Base-by-base conservation (phyloP, 139 green algal genomes). In the Desmodesmus armatus region DNA sequence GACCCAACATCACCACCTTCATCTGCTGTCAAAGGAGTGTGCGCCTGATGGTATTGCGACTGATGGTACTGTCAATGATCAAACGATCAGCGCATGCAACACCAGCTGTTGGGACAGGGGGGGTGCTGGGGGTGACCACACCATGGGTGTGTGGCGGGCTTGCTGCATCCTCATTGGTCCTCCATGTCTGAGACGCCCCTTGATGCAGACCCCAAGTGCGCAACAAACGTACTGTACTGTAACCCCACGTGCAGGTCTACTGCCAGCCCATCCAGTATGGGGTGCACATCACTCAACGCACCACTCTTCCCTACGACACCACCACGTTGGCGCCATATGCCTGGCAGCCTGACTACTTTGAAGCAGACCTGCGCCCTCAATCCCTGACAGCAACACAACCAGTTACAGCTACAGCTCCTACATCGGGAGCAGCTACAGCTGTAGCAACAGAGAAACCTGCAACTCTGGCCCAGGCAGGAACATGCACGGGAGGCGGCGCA, bases 211-310 rank as follows among this genome's bases (percentile, higher is more conserved):
- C n/a, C n/a, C n/a, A n/a, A n/a, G n/a, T n/a, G n/a, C n/a, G n/a
- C n/a, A n/a, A n/a, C n/a, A n/a, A n/a, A n/a, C n/a, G n/a, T n/a
- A n/a, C n/a, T n/a, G n/a, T n/a, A 27, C 60, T 69, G 60, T 77
- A 31, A 21, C n/a, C 75, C 33, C 1, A 29, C 37, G 0, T 60
- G 31, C 71, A 76, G 71, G 71, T 87, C 40, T 87, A 66, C 39
- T 76, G 53, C 29, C 71, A 83, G 51, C 78, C 78, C 11, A 84
- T 84, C 13, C 78, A 84, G 78, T 84, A 66, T 63, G n/a, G 31
- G 9, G 19, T 27, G 29, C 21, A 47, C 3, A 21, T 33, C 2
- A 33, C 76, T 6, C 31, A 35, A 53, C 25, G 55, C 23, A 23
- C 49, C 23, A 19, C 15, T 17, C 3, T 47, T 23, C 4, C 58